These are phyloP conservation scores for Limnanthes douglasii DNA, from an alignment of 345 rosid genomes.

Conservation along the genomic window DNA sequence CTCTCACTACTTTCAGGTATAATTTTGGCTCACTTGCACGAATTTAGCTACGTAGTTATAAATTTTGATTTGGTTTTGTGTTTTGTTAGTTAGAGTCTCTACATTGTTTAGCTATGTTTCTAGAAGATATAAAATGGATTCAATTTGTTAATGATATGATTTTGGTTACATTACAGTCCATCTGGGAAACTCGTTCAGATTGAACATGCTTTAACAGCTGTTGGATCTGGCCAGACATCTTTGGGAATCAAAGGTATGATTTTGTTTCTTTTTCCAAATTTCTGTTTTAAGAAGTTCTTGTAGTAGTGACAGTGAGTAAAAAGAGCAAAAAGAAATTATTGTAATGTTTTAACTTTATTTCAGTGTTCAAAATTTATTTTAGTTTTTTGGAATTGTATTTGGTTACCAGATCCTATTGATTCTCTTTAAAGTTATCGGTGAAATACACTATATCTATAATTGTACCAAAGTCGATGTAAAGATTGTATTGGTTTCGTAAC, in stretches of 20 bases:
- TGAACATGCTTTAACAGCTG: slow-evolving; percentile 91
- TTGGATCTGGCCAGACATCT: slow-evolving; percentile 93
- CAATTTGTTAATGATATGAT: background rate
- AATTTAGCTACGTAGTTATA: background rate
- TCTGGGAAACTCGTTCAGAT: slow-evolving; percentile 97
- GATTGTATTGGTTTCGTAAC: too few relatives aligned
- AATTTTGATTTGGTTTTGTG: background rate
- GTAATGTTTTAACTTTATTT: too few relatives aligned
- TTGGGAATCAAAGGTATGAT: slow-evolving; percentile 74
- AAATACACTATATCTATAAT: too few relatives aligned
- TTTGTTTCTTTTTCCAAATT: background rate
- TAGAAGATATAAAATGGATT: background rate
- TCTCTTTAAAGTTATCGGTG: too few relatives aligned
- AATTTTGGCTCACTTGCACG: background rate
- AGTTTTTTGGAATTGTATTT: too few relatives aligned
- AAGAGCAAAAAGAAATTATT: too few relatives aligned
- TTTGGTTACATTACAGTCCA: slow-evolving; percentile 33
- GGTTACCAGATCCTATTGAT: too few relatives aligned
- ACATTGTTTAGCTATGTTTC: background rate
- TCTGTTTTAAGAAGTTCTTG: slow-evolving; percentile 1
- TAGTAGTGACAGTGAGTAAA: too few relatives aligned
- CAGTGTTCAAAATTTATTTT: too few relatives aligned
- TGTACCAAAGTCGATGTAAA: too few relatives aligned
- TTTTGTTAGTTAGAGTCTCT: background rate
- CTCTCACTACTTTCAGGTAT: slow-evolving; percentile 92